Evolutionary conservation across 192 early-diverging fungal species (phyloP), one percentile per base, ranked within the genome.

Genomic region (Hyaloraphidium curvatum): DNA sequence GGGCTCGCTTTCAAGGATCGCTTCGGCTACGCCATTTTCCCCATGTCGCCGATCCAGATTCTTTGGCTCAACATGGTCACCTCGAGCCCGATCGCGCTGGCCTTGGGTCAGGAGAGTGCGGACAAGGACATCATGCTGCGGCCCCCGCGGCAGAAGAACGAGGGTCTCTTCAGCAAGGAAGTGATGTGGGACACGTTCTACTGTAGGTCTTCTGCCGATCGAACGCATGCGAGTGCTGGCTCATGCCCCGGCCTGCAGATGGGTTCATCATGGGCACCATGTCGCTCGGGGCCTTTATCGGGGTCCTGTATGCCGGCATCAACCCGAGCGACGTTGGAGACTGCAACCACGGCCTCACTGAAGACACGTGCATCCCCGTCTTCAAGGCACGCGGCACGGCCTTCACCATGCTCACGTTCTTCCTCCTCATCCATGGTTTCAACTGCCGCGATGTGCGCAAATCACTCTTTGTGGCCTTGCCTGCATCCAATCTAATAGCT

Each of bases 1-100:
- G 85, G 85, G 28, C 61, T 90, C 22, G 80, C 76, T 3, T 83
- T 87, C 60, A 64, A 59, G n/a, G 82, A 30, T 53, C 4, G n/a
- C n/a, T 40, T 53, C 28, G 16, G 30, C 79, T 25, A 21, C 7
- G 25, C 54, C 21, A 53, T 55, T 0, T 52, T 55, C 41, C 54
- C 41, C 17, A 55, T 53, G 52, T 53, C 52, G 1, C 77, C 86
- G 0, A 75, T 87, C 26, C 79, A 83, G 40, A 82, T 87, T 57
- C 66, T 90, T 29, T 82, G 81, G 63, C 67, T 83, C 61, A 87
- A 87, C 64, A 68, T 89, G 60, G 62, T 89, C 22, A 87, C 87
- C 0, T 73, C 77, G 31, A 78, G 85, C 16, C 87, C 87, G 25
- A 74, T 80, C 9, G 83, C 84, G 19, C 78, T 89, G 71, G 72